Percentiles rank a stretch among this genome's conserved stretches.
Conservation (phyloP, 2,329 filamentous ascomycete species). For the Biscogniauxia marginata region DNA sequence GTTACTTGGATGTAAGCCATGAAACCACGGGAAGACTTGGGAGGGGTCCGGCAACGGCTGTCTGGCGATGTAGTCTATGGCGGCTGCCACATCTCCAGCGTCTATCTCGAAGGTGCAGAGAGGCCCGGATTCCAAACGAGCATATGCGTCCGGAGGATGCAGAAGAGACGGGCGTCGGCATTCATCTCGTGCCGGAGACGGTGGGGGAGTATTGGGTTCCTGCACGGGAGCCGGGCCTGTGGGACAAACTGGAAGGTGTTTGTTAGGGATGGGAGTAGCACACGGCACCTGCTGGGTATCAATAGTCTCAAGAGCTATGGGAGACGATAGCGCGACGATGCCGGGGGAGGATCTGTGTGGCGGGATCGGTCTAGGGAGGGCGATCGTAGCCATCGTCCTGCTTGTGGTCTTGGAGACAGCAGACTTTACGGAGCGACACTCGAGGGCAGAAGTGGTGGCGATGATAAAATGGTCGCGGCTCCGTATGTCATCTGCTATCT, state of each 20-base stretch:
- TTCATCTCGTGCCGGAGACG: constrained; percentile 61
- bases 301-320: constrained; percentile 42
- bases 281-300: constrained; percentile 33
- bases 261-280: constrained; percentile 68
- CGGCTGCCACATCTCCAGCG: constrained; percentile 65
- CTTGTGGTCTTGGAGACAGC: constrained; percentile 10
- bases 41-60: constrained; percentile 82
- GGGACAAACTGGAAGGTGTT: constrained; percentile 87
- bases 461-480: not conserved
- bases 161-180: constrained; percentile 67
- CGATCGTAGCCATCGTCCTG: constrained; percentile 53
- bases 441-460: not conserved
- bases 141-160: constrained; percentile 68
- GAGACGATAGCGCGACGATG: constrained; percentile 40
- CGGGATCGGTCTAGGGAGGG: constrained; percentile 48
- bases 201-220: constrained; percentile 60
- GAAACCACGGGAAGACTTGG: constrained; percentile 94
- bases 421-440: not conserved
- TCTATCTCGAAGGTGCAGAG: constrained; percentile 71
- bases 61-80: constrained; percentile 71
- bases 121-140: constrained; percentile 48
- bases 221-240: constrained; percentile 64
- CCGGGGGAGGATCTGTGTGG: constrained; percentile 45
- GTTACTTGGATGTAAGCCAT: constrained; percentile 87
- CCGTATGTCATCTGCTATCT: not conserved